Conservation (phyloP, 2,329 filamentous ascomycete genomes). For the Arthroderma sp. region DNA sequence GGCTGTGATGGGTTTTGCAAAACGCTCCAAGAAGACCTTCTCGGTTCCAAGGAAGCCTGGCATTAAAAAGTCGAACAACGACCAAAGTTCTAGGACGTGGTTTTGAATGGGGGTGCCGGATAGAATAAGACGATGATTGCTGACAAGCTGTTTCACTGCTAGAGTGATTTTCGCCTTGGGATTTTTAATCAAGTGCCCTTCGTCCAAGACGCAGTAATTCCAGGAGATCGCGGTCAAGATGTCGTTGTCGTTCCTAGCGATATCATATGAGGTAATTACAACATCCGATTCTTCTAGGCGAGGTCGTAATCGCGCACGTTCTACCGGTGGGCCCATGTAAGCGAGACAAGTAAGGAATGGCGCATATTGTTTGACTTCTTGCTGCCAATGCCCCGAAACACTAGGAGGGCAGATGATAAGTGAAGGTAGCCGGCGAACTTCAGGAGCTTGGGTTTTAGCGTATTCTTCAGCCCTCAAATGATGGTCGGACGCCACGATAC, state of each 20-base stretch:
- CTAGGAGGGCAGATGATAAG: constrained; percentile 94
- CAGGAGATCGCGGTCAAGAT: constrained; percentile 69
- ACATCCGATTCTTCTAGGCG: constrained; percentile 70
- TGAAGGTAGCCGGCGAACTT: constrained; percentile 69
- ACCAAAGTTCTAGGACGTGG: constrained; percentile 94
- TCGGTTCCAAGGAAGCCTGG: constrained; percentile 92
- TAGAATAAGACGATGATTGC: constrained; percentile 89
- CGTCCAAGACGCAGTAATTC: constrained; percentile 96
- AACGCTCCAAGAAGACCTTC: constrained; percentile 91
- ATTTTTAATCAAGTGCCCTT: constrained; percentile 98
- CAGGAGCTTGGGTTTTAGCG: constrained; percentile 63
- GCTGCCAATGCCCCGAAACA: constrained; percentile 94
- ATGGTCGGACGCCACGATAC: constrained; percentile 95
- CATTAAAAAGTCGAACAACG: constrained; percentile 97
- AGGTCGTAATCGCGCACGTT: constrained; percentile 59
- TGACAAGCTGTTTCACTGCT: constrained; percentile 76
- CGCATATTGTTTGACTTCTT: constrained; percentile 90
- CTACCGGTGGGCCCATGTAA: constrained; percentile 77
- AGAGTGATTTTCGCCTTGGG: constrained; percentile 91
- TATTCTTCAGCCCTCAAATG: constrained; percentile 87
- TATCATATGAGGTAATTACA: constrained; percentile 95
- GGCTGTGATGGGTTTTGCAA: constrained; percentile 87
- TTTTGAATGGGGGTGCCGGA: constrained; percentile 97
- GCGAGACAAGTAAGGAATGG: constrained; percentile 82
- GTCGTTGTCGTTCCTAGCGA: constrained; percentile 91